These are phyloP conservation scores for Strobilomyces dryophilus DNA, from an alignment of 768 basidiomycete species.

Conservation along the genomic window DNA sequence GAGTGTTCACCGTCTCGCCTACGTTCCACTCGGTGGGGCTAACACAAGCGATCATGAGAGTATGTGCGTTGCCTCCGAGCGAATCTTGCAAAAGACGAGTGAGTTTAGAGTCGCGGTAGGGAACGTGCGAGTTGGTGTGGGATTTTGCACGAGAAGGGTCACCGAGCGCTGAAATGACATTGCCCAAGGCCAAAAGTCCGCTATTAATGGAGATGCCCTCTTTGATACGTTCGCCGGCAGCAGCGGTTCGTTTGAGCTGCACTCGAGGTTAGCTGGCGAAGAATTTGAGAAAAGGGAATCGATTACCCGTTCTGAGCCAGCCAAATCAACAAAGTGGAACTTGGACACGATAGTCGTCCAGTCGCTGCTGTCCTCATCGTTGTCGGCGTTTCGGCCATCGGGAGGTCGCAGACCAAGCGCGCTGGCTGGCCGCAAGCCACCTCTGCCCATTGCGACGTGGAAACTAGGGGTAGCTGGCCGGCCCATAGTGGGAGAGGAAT, in stretches of 20 bases:
- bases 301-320: slow-evolving; percentile 87
- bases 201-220: slow-evolving; percentile 99
- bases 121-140: slow-evolving; percentile 82
- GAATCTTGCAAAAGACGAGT: slow-evolving; percentile 79
- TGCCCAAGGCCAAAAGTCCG: slow-evolving; percentile 92
- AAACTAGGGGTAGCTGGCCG: slow-evolving; percentile 81
- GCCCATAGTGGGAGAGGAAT: slow-evolving; percentile 75
- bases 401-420: slow-evolving; percentile 66
- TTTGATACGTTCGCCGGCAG: slow-evolving; percentile 93
- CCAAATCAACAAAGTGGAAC: slow-evolving; percentile 98
- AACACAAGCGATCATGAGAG: slow-evolving; percentile 98
- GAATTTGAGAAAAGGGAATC: slow-evolving; percentile 3
- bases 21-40: slow-evolving; percentile 95
- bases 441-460: slow-evolving; percentile 65
- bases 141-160: slow-evolving; percentile 87
- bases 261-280: slow-evolving; percentile 18
- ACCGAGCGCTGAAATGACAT: slow-evolving; percentile 96
- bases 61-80: slow-evolving; percentile 95
- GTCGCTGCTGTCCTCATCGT: slow-evolving; percentile 68
- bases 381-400: slow-evolving; percentile 35
- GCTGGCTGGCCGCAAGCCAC: slow-evolving; percentile 69
- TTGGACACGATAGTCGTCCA: slow-evolving; percentile 92
- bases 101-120: slow-evolving; percentile 98
- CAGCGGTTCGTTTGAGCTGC: slow-evolving; percentile 93
- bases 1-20: slow-evolving; percentile 87